These are phyloP conservation scores for Nemania sp. DNA, from an alignment of 2,329 filamentous ascomycete species.

Conservation along the genomic window DNA sequence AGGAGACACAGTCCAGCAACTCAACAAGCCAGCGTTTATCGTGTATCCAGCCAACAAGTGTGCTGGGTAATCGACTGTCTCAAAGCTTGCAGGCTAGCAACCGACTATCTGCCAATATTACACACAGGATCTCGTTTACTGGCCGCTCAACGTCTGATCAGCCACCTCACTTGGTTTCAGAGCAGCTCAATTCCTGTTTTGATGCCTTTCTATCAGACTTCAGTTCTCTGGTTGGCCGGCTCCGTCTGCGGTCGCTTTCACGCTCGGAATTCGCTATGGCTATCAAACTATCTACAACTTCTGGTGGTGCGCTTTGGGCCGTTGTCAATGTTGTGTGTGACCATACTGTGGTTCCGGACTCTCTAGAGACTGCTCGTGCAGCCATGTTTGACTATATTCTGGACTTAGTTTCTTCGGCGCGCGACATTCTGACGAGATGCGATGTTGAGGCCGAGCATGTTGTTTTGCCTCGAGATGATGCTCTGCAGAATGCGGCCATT, in stretches of 20 bases:
- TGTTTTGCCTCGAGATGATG: slow-evolving; percentile 79
- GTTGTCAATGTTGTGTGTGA: slow-evolving; percentile 82
- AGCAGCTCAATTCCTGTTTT: slow-evolving; percentile 77
- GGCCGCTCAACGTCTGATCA: slow-evolving; percentile 64
- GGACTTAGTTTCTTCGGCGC: slow-evolving; percentile 78
- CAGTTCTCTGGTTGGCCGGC: slow-evolving; percentile 85
- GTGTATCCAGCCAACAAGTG: slow-evolving; percentile 44
- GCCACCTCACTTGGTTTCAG: slow-evolving; percentile 77
- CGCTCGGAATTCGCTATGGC: slow-evolving; percentile 79
- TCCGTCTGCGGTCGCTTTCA: slow-evolving; percentile 91
- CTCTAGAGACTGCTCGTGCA: slow-evolving; percentile 69
- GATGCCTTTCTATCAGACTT: slow-evolving; percentile 89
- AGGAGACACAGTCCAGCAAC: slow-evolving; percentile 42
- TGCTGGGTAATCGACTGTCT: slow-evolving; percentile 40
- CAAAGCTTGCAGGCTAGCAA: slow-evolving; percentile 46
- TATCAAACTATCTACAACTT: slow-evolving; percentile 80
- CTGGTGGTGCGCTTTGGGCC: slow-evolving; percentile 76
- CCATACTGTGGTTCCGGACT: slow-evolving; percentile 67
- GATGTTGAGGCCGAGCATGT: slow-evolving; percentile 75
- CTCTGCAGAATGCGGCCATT: slow-evolving; percentile 77
- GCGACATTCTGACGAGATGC: slow-evolving; percentile 72
- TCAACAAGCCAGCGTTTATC: slow-evolving; percentile 53
- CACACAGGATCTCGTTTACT: slow-evolving; percentile 79
- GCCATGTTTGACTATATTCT: slow-evolving; percentile 80
- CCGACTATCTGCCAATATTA: slow-evolving; percentile 57